phyloP scores from a whole-genome alignment of 1,284 basidiomycete genomes.

The Puccinia hordei region DNA sequence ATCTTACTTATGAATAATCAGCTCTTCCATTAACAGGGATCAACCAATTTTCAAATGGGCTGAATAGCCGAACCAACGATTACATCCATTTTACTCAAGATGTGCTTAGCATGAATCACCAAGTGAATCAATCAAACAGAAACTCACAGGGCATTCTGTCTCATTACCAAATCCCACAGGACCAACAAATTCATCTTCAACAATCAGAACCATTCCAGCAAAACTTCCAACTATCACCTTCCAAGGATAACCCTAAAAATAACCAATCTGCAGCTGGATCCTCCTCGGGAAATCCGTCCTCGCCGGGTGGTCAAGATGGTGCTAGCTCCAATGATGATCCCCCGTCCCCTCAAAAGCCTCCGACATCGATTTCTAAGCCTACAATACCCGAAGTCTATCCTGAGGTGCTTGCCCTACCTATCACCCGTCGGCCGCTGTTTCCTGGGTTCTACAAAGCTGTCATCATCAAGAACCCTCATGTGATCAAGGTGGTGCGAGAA shows the following conservation, averaged over 20 bases:
- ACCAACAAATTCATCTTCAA: constrained; percentile 1
- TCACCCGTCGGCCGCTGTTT: constrained; percentile 91
- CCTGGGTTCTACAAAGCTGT: constrained; percentile 98
- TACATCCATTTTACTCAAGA: background rate
- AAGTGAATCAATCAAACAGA: constrained; percentile 9
- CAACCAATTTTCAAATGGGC: background rate
- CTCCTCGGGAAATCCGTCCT: constrained; percentile 21
- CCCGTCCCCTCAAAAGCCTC: constrained; percentile 34
- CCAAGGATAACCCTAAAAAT: constrained; percentile 12
- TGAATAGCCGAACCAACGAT: background rate
- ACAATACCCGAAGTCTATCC: constrained; percentile 76
- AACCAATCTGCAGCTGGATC: constrained; percentile 15
- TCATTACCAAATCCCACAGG: background rate
- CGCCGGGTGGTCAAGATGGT: constrained; percentile 20
- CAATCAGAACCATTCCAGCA: constrained; percentile 13
- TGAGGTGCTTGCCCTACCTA: constrained; percentile 90
- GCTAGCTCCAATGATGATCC: constrained; percentile 35
- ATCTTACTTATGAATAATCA: background rate
- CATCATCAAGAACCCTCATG: constrained; percentile 82
- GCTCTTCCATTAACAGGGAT: background rate
- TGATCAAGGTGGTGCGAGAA: constrained; percentile 92
- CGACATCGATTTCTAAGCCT: constrained; percentile 39
- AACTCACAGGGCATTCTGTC: background rate
- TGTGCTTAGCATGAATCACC: background rate
- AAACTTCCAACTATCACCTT: constrained; percentile 10